These are phyloP conservation scores for Orbilia oligospora DNA, from an alignment of 2,329 filamentous ascomycete genomes.

Conservation along the genomic window DNA sequence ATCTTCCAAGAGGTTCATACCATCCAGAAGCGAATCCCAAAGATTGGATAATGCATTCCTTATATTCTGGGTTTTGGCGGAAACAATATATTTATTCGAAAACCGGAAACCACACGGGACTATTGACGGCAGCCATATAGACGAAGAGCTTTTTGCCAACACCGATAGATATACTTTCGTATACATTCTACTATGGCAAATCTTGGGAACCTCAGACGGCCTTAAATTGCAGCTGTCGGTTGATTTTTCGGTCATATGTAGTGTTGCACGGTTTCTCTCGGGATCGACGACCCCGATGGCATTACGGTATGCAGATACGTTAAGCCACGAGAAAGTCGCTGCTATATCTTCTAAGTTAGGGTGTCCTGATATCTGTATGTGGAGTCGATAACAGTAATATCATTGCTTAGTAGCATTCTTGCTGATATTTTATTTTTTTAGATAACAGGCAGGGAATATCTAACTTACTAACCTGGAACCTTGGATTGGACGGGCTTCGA, in stretches of 20 bases:
- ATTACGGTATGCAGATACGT: not conserved
- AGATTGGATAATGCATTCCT: conserved; percentile 19
- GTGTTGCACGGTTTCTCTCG: not conserved
- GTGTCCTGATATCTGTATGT: conserved; percentile 34
- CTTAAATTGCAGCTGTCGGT: not conserved
- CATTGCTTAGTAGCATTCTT: not conserved
- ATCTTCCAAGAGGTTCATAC: not conserved
- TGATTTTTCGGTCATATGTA: not conserved
- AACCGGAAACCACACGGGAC: not conserved
- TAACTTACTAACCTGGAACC: conserved; percentile 33
- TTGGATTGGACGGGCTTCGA: conserved; percentile 20
- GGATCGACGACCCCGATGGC: not conserved
- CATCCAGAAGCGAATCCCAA: conserved; percentile 7
- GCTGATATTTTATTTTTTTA: not conserved
- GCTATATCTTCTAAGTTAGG: not conserved
- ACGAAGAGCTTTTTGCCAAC: not conserved
- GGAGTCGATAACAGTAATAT: not conserved
- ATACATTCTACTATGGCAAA: not conserved
- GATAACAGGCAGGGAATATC: conserved; percentile 34
- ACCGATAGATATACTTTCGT: not conserved
- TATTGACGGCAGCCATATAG: not conserved
- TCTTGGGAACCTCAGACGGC: not conserved
- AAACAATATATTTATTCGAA: conserved; percentile 18
- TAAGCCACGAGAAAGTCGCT: not conserved
- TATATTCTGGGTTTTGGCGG: conserved; percentile 26